Percentiles rank a stretch among this genome's conserved stretches.
These are phyloP conservation scores for Lipomyces oligophaga DNA, from an alignment of 805 yeast species.

Conservation along the genomic window DNA sequence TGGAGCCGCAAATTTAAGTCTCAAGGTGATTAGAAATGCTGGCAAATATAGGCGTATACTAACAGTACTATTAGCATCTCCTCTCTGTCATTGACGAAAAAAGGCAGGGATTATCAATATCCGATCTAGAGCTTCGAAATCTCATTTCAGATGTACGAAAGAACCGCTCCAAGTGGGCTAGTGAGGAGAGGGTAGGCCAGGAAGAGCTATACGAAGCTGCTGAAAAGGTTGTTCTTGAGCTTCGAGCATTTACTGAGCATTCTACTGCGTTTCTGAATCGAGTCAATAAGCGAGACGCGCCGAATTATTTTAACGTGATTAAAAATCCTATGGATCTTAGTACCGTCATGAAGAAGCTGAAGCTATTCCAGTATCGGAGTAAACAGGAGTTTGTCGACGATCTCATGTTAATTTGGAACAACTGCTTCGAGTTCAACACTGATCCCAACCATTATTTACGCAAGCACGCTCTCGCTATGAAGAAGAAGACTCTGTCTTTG, in stretches of 20 bases:
- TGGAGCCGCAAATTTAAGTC: constrained; percentile 72
- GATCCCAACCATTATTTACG: constrained; percentile 91
- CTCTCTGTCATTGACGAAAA: constrained; percentile 72
- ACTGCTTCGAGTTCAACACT: constrained; percentile 87
- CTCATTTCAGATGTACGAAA: constrained; percentile 89
- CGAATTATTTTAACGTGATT: constrained; percentile 85
- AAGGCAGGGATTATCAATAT: constrained; percentile 65
- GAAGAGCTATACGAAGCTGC: constrained; percentile 97
- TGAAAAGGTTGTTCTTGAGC: constrained; percentile 86
- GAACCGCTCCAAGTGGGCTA: constrained; percentile 86
- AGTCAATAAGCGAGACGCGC: constrained; percentile 97
- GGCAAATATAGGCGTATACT: not conserved
- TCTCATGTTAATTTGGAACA: constrained; percentile 89
- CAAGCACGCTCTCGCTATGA: constrained; percentile 94
- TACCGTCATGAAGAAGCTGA: constrained; percentile 87
- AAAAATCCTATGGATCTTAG: constrained; percentile 95
- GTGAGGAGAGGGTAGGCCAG: constrained; percentile 91
- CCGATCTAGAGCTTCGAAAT: constrained; percentile 79
- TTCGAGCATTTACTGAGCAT: constrained; percentile 90
- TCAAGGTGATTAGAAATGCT: constrained; percentile 44
- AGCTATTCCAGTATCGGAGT: constrained; percentile 72
- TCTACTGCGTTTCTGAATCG: constrained; percentile 92
- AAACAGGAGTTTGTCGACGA: constrained; percentile 93
- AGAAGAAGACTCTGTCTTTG: constrained; percentile 71
- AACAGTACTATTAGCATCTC: constrained; percentile 46